Conservation (phyloP, 106 monocot genomes). For the Cymbidium sinense region DNA sequence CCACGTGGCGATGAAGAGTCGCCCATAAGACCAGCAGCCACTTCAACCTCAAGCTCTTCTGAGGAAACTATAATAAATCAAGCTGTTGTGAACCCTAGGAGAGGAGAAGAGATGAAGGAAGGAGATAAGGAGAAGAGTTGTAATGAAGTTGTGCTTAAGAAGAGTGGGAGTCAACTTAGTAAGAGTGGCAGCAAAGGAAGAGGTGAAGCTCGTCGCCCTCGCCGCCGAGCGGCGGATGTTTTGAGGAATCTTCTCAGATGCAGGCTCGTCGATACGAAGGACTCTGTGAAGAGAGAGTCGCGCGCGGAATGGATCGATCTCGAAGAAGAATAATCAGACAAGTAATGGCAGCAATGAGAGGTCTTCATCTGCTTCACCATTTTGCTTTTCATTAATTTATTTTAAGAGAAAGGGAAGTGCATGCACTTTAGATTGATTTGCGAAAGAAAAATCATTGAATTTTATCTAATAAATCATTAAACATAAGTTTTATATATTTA, state of each 20-base stretch:
- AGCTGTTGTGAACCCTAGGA: background rate
- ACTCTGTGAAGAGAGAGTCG: background rate
- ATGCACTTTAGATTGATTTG: too few species aligned
- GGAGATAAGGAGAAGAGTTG: background rate
- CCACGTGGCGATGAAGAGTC: background rate
- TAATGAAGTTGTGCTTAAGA: background rate
- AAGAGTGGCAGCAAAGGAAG: background rate
- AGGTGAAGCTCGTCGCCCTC: too few species aligned
- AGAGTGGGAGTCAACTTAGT: background rate
- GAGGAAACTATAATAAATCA: background rate
- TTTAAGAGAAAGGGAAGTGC: background rate
- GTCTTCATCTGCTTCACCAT: background rate
- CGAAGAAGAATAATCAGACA: background rate
- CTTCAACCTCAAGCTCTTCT: background rate
- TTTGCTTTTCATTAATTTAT: background rate
- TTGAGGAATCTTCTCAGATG: slow-evolving; percentile 10
- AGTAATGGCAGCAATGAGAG: background rate
- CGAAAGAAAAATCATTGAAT: too few species aligned
- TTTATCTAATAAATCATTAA: too few species aligned
- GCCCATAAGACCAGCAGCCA: background rate
- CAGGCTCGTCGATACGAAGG: slow-evolving; percentile 1
- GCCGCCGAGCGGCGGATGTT: background rate
- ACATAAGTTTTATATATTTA: too few species aligned
- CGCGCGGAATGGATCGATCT: background rate
- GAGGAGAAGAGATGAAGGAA: slow-evolving; percentile 3